Evolutionary conservation across 1,284 basidiomycete genomes (phyloP), one percentile per base, ranked within the genome.

Genomic region (Fereydounia khargensis): DNA sequence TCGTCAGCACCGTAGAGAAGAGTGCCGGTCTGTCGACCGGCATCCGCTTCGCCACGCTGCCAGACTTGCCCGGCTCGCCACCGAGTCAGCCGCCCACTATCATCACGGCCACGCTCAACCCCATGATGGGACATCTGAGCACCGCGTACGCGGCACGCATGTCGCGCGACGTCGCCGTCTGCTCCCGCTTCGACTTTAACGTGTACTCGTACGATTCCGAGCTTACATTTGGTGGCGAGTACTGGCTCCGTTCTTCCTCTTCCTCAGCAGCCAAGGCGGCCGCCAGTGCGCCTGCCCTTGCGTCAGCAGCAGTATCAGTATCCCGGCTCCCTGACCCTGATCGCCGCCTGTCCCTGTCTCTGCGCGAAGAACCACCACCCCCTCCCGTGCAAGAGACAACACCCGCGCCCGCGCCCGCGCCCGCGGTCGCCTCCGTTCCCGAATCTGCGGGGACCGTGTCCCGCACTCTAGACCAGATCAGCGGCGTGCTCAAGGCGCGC

Each of bases 191-290:
- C 73, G 91, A 96, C 71, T 91, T 97, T 77, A 98, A 98, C 69
- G 84, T 94, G 20, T 96, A 95, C 73, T 91, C 88, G 71, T 97
- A 94, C 77, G 91, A 95, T 66, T 91, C 88, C 70, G 92, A 96
- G 74, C 87, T 91, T 84, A 87, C 89, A 4, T 82, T 97, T 77
- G 94, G 73, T 1, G 64, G 47, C 3, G 73, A 75, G 47, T 75
- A 71, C 42, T 66, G 66, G 56, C 38, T 75, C 14, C 43, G 58
- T 1, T 9, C 34, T 21, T 8, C 34, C 11, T 22, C 18, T 13
- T 5, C 11, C 20, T 9, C 34, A 6, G 18, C 10, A 17, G 11
- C 16, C 8, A 8, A 21, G 10, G 6, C 34, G 4, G 10, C 34
- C 34, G 14, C 25, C 25, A 27, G 25, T 14, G 8, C 14, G 14